Percentiles rank a stretch among this genome's conserved stretches.
Conservation (phyloP, 495 filamentous ascomycete species). For the Aspergillus cristatus region DNA sequence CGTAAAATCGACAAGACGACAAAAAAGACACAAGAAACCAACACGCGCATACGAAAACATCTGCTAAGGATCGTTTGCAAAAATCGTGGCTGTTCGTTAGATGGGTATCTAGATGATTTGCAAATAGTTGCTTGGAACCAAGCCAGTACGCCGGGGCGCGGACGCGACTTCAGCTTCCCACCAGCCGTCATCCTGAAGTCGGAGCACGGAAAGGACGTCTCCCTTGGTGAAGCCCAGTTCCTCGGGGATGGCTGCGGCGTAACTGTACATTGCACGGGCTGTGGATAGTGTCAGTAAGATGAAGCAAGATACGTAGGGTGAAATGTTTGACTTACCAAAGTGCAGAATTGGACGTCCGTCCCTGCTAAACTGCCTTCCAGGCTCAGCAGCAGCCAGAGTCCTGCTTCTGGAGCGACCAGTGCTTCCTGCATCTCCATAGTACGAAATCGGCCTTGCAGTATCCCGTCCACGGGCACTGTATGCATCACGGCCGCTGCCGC, state of each 20-base stretch:
- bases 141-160: conserved; percentile 59
- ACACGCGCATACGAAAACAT: too few relatives aligned
- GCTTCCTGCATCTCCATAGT: conserved; percentile 48
- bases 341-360: conserved; percentile 85
- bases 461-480: conserved; percentile 46
- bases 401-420: conserved; percentile 61
- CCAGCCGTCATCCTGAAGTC: conserved; percentile 97
- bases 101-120: conserved; percentile 44
- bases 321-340: conserved; percentile 58
- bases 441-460: conserved; percentile 40
- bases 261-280: conserved; percentile 93
- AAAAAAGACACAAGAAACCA: not conserved
- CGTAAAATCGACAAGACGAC: not conserved
- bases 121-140: conserved; percentile 97
- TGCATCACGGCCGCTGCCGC: conserved; percentile 36
- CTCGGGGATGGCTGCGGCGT: conserved; percentile 87
- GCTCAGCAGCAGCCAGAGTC: conserved; percentile 55
- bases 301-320: not conserved
- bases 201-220: conserved; percentile 78
- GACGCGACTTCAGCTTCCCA: conserved; percentile 96
- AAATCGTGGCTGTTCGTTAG: conserved; percentile 22
- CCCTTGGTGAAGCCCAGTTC: conserved; percentile 92
- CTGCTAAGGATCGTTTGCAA: conserved; percentile 1
- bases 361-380: conserved; percentile 63
- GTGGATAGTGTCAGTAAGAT: conserved; percentile 8